Percentiles rank a stretch among this genome's conserved stretches.
Evolutionary conservation across 345 rosid genomes (phyloP).

Genomic region (Excoecaria cochinchinensis): DNA sequence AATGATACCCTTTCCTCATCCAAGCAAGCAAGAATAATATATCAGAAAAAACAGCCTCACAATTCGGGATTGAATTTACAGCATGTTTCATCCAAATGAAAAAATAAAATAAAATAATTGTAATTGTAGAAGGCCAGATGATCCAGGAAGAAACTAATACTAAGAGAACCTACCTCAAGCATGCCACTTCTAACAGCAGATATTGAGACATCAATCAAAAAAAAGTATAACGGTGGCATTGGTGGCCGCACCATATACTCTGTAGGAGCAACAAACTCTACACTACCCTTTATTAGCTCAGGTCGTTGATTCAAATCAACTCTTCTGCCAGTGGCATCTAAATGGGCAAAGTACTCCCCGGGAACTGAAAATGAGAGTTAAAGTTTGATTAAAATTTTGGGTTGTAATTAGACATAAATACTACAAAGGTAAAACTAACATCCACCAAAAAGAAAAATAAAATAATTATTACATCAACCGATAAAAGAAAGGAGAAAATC

Average conservation of each 20-base stretch:
- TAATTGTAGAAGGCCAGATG: not conserved
- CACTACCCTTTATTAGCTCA: constrained; percentile 91
- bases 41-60: constrained; percentile 3
- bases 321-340: constrained; percentile 90
- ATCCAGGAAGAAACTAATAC: not conserved
- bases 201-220: constrained; percentile 91
- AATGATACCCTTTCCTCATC: not conserved
- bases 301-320: constrained; percentile 92
- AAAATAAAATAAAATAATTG: not conserved
- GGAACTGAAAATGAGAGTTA: constrained; percentile 57
- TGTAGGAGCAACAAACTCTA: constrained; percentile 94
- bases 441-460: not conserved
- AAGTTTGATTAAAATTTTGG: constrained; percentile 22
- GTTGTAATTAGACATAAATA: not conserved
- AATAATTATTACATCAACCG: not conserved
- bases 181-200: constrained; percentile 92
- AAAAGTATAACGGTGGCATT: constrained; percentile 94
- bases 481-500: not conserved
- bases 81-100: not conserved
- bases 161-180: constrained; percentile 75
- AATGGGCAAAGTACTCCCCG: constrained; percentile 86
- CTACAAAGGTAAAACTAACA: not conserved
- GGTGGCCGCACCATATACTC: constrained; percentile 99
- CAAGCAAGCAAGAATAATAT: not conserved
- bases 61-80: not conserved